Percentiles rank a stretch among this genome's conserved stretches.
Evolutionary conservation across 768 basidiomycete genomes (phyloP).

Genomic region (Podaxis sp.): DNA sequence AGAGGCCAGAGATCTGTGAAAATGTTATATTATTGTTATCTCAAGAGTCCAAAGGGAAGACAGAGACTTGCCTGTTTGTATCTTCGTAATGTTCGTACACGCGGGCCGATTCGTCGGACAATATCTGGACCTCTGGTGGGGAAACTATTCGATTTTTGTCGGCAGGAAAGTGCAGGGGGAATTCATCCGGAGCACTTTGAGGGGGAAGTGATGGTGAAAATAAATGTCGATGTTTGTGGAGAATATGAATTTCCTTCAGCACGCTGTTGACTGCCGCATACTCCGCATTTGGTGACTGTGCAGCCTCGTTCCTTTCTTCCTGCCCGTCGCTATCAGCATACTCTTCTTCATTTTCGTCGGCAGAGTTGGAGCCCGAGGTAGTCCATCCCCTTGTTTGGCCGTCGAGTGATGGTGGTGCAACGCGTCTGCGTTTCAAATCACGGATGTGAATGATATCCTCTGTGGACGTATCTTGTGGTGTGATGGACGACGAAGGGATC

Average conservation of each 20-base stretch:
- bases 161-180: conserved; percentile 2
- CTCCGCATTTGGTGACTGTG: conserved; percentile 24
- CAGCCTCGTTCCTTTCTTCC: conserved; percentile 23
- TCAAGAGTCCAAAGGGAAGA: neutral
- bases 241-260: conserved; percentile 68
- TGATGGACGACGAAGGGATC: conserved; percentile 20
- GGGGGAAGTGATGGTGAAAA: conserved; percentile 29
- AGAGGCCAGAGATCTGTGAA: conserved; percentile 55
- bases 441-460: conserved; percentile 26
- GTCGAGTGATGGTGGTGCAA: conserved; percentile 50
- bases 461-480: conserved; percentile 23
- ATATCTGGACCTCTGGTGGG: conserved; percentile 2
- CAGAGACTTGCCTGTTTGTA: conserved; percentile 51
- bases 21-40: neutral
- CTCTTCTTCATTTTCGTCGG: conserved; percentile 33
- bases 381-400: conserved; percentile 50
- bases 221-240: conserved; percentile 61
- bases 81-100: conserved; percentile 62
- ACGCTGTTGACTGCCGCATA: conserved; percentile 65
- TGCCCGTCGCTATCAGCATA: conserved; percentile 22
- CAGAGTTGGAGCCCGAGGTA: conserved; percentile 20
- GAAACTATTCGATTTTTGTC: neutral
- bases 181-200: neutral
- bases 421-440: conserved; percentile 52
- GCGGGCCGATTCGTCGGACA: conserved; percentile 37